These are phyloP conservation scores for Mucor irregularis DNA, from an alignment of 371 early-diverging fungal genomes.

Conservation along the genomic window DNA sequence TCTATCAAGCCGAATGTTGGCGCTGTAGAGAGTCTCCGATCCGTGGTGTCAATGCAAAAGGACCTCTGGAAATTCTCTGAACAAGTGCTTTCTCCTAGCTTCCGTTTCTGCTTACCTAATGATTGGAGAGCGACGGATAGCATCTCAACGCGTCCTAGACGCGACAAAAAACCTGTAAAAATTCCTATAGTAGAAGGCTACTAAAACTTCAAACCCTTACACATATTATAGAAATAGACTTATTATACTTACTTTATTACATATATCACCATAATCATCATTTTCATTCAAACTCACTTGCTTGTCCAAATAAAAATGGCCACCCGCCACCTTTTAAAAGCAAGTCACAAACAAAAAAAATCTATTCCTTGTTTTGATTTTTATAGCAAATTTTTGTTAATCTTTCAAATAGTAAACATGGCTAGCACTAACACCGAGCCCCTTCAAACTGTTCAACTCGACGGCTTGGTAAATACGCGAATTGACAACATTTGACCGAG, in stretches of 20 bases:
- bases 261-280: background rate
- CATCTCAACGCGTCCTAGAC: conserved; percentile 51
- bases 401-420: conserved; percentile 4
- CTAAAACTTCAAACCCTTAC: conserved; percentile 2
- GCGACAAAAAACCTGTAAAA: conserved; percentile 42
- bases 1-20: conserved; percentile 58
- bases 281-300: background rate
- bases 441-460: conserved; percentile 29
- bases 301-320: background rate
- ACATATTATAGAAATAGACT: background rate
- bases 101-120: conserved; percentile 51
- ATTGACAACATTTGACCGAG: too few relatives aligned
- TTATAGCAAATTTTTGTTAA: background rate
- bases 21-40: conserved; percentile 48
- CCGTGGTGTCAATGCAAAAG: conserved; percentile 45
- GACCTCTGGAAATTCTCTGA: conserved; percentile 56
- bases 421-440: conserved; percentile 21
- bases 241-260: background rate
- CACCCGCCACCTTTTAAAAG: background rate
- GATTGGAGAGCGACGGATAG: conserved; percentile 62
- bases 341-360: background rate
- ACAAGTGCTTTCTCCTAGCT: conserved; percentile 39
- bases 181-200: conserved; percentile 33
- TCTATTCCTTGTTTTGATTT: background rate
- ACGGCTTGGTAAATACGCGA: conserved; percentile 37